These are phyloP conservation scores for Mucor indicus DNA, from an alignment of 371 early-diverging fungal genomes.

Conservation along the genomic window DNA sequence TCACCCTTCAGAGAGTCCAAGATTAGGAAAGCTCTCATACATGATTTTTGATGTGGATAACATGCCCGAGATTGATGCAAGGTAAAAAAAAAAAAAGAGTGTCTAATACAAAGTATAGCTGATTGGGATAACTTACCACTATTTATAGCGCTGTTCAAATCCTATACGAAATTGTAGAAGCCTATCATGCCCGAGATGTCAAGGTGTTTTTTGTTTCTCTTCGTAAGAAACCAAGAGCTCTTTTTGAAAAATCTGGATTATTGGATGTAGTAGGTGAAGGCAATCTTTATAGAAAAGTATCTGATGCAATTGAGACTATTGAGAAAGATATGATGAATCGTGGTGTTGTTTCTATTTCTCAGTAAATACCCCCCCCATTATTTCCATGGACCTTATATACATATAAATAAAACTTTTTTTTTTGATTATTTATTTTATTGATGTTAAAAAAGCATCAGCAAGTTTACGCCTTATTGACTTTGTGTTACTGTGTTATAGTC, in stretches of 20 bases:
- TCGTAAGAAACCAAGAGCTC: slow-evolving; percentile 58
- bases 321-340: slow-evolving; percentile 42
- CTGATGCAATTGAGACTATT: slow-evolving; percentile 59
- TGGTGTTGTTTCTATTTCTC: neutral
- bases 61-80: slow-evolving; percentile 88
- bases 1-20: slow-evolving; percentile 83
- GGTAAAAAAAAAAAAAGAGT: slow-evolving; percentile 35
- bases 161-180: slow-evolving; percentile 82
- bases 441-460: neutral
- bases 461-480: too few relatives aligned
- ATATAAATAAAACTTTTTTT: neutral
- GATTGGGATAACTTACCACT: neutral
- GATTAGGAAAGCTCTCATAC: slow-evolving; percentile 56
- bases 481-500: too few relatives aligned
- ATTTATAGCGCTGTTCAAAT: slow-evolving; percentile 76
- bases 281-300: slow-evolving; percentile 61
- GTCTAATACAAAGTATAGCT: neutral
- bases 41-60: slow-evolving; percentile 88
- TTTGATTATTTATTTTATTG: neutral
- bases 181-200: slow-evolving; percentile 74
- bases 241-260: slow-evolving; percentile 72
- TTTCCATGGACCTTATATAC: neutral
- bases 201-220: slow-evolving; percentile 84
- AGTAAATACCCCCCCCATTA: neutral
- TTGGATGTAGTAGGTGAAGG: slow-evolving; percentile 60